Evolutionary conservation across 2,329 filamentous ascomycete species (phyloP), one percentile per base, ranked within the genome.

Genomic region (Beauveria asiatica): DNA sequence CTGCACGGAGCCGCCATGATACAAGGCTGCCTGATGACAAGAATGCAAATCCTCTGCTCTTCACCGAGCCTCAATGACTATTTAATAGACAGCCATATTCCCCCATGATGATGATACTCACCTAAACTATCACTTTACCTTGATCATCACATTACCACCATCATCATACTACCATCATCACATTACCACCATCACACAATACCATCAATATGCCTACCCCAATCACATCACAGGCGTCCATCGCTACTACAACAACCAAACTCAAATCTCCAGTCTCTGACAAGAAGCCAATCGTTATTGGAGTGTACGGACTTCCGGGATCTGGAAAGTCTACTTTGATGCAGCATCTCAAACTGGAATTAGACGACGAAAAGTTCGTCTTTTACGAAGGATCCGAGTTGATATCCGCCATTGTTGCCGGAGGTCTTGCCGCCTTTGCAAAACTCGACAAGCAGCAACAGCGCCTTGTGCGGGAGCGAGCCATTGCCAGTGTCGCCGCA

Each of bases 301-400:
- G 81, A 3, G 56, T 85, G 1, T 85, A 84, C 62, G 82, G 82
- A 6, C 21, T 85, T 42, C 70, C 80, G 1, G 81, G 80, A 1
- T 78, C 68, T n/a, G 82, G 82, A 5, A 85, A 85, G 66, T 75
- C 78, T 0, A 73, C 68, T 44, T 61, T 81, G 7, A 61, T 84
- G 16, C 65, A 72, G 0, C 51, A 76, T 9, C 65, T 85, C 6
- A 70, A 72, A 50, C 5, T 67, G 1, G 19, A 70, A 2, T 68
- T 80, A 1, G 67, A 63, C 2, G 17, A 70, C 13, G 58, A 69
- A 2, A 6, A 67, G 0, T 82, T 80, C 64, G 27, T 44, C 0
- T 82, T 82, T 63, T 80, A 75, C 51, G 82, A 87, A 62, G 82
- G 83, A 16, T 82, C 80, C 1, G 66, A 76, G 5, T 66, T 76